A percentile compares a stretch with the other conserved stretches of the same genome.
Conservation (phyloP, 2,329 filamentous ascomycete genomes). For the Macrophomina tecta region DNA sequence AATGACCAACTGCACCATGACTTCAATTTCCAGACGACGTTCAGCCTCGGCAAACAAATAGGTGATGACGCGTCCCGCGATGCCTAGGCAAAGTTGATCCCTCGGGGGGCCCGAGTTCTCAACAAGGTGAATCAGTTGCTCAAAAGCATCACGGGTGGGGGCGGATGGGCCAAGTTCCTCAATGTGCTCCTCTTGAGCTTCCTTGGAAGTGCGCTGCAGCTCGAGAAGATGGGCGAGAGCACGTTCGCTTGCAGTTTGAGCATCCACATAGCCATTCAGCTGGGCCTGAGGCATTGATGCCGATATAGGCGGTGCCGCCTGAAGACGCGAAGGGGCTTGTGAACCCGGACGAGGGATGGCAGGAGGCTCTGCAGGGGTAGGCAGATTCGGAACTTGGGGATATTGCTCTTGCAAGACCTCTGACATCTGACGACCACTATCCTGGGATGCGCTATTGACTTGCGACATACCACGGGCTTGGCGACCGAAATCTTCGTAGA, state of each 20-base stretch:
- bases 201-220: slow-evolving; percentile 62
- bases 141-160: slow-evolving; percentile 63
- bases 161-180: slow-evolving; percentile 62
- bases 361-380: slow-evolving; percentile 67
- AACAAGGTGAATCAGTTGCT: slow-evolving; percentile 61
- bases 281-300: slow-evolving; percentile 53
- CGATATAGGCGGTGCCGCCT: slow-evolving; percentile 39
- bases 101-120: slow-evolving; percentile 59
- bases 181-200: slow-evolving; percentile 63
- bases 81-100: slow-evolving; percentile 61
- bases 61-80: slow-evolving; percentile 63
- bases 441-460: slow-evolving; percentile 64
- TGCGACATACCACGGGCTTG: slow-evolving; percentile 72
- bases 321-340: slow-evolving; percentile 56
- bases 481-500: slow-evolving; percentile 94
- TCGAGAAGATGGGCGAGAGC: slow-evolving; percentile 62
- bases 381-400: slow-evolving; percentile 64
- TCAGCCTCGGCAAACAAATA: slow-evolving; percentile 62
- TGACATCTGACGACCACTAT: slow-evolving; percentile 65
- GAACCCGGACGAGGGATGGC: slow-evolving; percentile 64
- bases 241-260: slow-evolving; percentile 59
- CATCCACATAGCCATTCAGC: slow-evolving; percentile 66
- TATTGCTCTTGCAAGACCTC: slow-evolving; percentile 69
- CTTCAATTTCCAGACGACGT: slow-evolving; percentile 65
- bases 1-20: slow-evolving; percentile 65